A percentile compares a stretch with the other conserved stretches of the same genome.
These are phyloP conservation scores for Goffeauzyma gilvescens DNA, from an alignment of 768 basidiomycete genomes.

Conservation along the genomic window DNA sequence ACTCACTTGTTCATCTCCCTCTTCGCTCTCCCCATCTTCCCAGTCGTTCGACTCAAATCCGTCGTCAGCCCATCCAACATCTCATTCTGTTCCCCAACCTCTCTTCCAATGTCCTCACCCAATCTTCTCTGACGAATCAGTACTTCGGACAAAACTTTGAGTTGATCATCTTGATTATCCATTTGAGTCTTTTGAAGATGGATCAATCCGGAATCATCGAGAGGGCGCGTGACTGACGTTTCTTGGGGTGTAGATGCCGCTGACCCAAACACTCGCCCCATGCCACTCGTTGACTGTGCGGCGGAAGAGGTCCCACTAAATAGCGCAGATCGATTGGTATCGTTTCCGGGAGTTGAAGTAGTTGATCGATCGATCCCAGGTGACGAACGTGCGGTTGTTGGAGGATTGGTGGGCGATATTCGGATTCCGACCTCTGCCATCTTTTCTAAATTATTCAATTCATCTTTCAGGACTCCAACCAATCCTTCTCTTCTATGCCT, in stretches of 20 bases:
- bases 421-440: constrained; percentile 60
- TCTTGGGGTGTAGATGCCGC: constrained; percentile 43
- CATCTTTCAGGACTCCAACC: constrained; percentile 70
- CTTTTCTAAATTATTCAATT: constrained; percentile 68
- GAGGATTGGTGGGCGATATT: constrained; percentile 33
- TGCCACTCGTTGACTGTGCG: constrained; percentile 21
- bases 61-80: constrained; percentile 58
- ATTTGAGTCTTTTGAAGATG: constrained; percentile 64
- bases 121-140: constrained; percentile 67
- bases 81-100: constrained; percentile 68
- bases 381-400: constrained; percentile 4
- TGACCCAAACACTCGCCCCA: constrained; percentile 55
- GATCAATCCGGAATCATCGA: constrained; percentile 65
- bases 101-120: constrained; percentile 64
- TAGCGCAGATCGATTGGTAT: constrained; percentile 48
- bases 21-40: constrained; percentile 60
- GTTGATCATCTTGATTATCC: constrained; percentile 61
- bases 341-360: constrained; percentile 35
- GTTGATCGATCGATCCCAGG: constrained; percentile 6
- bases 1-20: constrained; percentile 52
- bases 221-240: constrained; percentile 64
- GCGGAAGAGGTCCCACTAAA: constrained; percentile 39
- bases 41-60: constrained; percentile 58
- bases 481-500: constrained; percentile 71
- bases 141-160: constrained; percentile 61